These are phyloP conservation scores for Aeminium ludgeri DNA, from an alignment of 495 filamentous ascomycete genomes.

Conservation along the genomic window DNA sequence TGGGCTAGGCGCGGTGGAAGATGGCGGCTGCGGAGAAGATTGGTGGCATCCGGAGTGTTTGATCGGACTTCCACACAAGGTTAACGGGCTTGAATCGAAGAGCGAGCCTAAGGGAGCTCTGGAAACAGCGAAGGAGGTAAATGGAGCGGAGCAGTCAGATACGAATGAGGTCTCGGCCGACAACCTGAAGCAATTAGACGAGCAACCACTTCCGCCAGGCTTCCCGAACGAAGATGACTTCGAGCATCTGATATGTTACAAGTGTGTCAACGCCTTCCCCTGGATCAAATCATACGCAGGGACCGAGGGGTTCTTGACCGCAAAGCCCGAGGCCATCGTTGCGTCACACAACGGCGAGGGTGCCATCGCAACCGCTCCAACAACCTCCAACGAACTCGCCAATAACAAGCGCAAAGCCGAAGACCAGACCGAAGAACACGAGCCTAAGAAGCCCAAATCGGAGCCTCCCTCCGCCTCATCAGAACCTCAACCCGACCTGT, in stretches of 20 bases:
- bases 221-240: slow-evolving; percentile 84
- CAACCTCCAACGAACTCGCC: slow-evolving; percentile 2
- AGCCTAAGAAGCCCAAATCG: slow-evolving; percentile 21
- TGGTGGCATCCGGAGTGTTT: slow-evolving; percentile 98
- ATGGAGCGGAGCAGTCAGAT: slow-evolving; percentile 4
- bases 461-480: background rate
- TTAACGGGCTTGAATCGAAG: slow-evolving; percentile 11
- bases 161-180: slow-evolving; percentile 8
- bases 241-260: slow-evolving; percentile 80
- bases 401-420: slow-evolving; percentile 66
- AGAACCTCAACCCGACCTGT: background rate
- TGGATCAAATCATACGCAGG: slow-evolving; percentile 92
- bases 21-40: slow-evolving; percentile 89
- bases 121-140: slow-evolving; percentile 11
- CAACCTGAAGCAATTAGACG: slow-evolving; percentile 24
- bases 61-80: slow-evolving; percentile 50
- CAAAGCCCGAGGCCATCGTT: slow-evolving; percentile 16
- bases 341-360: slow-evolving; percentile 1
- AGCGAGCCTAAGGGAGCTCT: slow-evolving; percentile 23
- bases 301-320: slow-evolving; percentile 58
- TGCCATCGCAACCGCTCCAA: slow-evolving; percentile 5
- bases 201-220: slow-evolving; percentile 52
- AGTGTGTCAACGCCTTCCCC: slow-evolving; percentile 72
- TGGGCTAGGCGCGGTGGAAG: slow-evolving; percentile 59
- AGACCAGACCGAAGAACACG: slow-evolving; percentile 29